Conservation (phyloP, 768 basidiomycete genomes). For the Paxillus ammoniavirescens region DNA sequence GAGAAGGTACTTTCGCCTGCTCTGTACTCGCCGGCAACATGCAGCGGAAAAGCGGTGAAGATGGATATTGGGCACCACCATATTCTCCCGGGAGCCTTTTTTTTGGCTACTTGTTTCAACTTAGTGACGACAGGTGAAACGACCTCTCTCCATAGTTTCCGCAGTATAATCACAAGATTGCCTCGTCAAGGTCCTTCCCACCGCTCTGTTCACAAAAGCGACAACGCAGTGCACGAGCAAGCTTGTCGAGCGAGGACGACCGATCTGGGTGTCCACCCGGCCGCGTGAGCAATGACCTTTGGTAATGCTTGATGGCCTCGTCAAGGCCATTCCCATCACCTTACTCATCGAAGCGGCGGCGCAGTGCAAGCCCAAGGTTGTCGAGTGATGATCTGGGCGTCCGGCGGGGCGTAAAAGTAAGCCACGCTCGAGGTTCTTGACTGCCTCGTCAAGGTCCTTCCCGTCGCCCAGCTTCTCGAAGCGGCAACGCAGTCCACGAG, state of each 20-base stretch:
- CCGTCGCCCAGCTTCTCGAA: no score
- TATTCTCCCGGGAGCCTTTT: not conserved
- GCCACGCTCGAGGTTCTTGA: not conserved
- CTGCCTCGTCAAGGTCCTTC: not conserved
- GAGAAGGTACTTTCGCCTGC: no score
- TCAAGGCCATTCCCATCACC: not conserved
- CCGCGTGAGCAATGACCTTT: not conserved
- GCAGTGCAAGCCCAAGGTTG: not conserved
- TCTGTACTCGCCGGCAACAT: not conserved
- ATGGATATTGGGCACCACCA: no score
- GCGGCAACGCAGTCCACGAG: no score
- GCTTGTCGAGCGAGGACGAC: not conserved
- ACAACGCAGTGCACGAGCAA: no score
- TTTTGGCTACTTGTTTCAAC: not conserved
- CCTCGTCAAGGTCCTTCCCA: no score
- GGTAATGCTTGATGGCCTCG: not conserved
- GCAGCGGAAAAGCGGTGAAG: not conserved
- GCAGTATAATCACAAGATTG: not conserved
- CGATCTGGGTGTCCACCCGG: not conserved
- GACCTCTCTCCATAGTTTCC: conserved; percentile 12
- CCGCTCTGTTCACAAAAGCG: no score
- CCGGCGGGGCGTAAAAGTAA: not conserved
- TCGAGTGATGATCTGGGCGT: not conserved
- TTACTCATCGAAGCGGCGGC: not conserved
- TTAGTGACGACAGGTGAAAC: conserved; percentile 6